Percentiles rank a stretch among this genome's conserved stretches.
phyloP scores from a whole-genome alignment of 495 filamentous ascomycete species.

The Haplographium delicatum region DNA sequence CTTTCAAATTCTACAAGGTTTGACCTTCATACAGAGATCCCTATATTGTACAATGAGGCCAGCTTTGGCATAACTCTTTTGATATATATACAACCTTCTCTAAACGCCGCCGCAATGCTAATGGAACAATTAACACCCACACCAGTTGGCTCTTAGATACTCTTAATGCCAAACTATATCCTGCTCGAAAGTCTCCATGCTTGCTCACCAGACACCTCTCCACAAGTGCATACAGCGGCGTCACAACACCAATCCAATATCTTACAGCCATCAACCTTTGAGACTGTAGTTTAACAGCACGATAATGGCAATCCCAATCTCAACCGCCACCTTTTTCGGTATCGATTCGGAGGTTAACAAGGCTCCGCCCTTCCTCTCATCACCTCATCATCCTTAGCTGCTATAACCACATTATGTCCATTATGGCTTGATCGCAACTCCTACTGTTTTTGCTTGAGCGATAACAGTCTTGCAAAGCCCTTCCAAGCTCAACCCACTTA shows the following conservation, averaged over 20 bases:
- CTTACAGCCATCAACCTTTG: too few relatives aligned
- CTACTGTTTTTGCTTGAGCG: slow-evolving; percentile 81
- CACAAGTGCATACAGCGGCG: too few relatives aligned
- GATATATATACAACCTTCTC: slow-evolving; percentile 8
- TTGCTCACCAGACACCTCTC: too few relatives aligned
- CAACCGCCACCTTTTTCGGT: too few relatives aligned
- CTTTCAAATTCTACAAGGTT: not conserved
- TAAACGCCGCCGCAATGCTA: slow-evolving; percentile 24
- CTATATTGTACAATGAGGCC: not conserved
- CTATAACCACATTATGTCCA: too few relatives aligned
- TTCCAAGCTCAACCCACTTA: slow-evolving; percentile 75
- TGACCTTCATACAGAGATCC: not conserved
- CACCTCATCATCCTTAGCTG: not conserved
- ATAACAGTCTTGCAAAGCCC: slow-evolving; percentile 83
- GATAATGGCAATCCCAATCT: too few relatives aligned
- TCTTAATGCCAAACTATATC: not conserved
- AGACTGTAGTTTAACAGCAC: too few relatives aligned
- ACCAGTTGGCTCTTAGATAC: too few relatives aligned
- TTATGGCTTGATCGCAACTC: slow-evolving; percentile 72
- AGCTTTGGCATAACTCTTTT: not conserved
- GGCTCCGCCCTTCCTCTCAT: too few relatives aligned
- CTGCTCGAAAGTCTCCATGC: too few relatives aligned
- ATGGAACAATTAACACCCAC: slow-evolving; percentile 1
- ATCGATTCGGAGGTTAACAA: too few relatives aligned
- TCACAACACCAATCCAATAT: too few relatives aligned